Percentiles rank a stretch among this genome's conserved stretches.
These are phyloP conservation scores for Syzygium aqueum DNA, from an alignment of 345 rosid genomes.

Conservation along the genomic window DNA sequence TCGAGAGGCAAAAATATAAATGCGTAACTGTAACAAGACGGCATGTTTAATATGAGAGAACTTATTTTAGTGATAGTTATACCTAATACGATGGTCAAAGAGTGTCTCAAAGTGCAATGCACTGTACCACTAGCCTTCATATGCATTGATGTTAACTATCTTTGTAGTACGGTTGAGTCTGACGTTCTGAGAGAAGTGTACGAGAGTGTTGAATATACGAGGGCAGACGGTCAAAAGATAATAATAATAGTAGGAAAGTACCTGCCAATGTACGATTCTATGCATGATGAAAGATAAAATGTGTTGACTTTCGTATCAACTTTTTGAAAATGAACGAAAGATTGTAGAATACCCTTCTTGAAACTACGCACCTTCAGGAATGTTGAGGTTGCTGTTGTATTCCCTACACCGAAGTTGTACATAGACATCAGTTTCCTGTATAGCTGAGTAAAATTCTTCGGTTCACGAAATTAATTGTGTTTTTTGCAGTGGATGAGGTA, in stretches of 20 bases:
- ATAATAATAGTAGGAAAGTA: neutral
- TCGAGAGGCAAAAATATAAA: no score
- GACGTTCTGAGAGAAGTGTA: neutral
- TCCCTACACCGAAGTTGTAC: neutral
- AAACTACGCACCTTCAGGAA: neutral
- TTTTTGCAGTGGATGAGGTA: neutral
- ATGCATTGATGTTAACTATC: neutral
- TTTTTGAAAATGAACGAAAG: neutral
- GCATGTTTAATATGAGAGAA: no score
- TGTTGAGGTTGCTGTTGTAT: neutral
- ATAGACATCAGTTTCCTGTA: neutral
- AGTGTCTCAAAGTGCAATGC: no score
- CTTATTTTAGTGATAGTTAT: no score
- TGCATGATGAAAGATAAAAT: neutral
- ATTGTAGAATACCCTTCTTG: neutral
- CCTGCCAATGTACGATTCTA: neutral
- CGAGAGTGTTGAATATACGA: neutral
- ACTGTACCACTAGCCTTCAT: neutral
- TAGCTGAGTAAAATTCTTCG: neutral
- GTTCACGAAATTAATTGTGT: neutral
- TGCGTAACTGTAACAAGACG: no score
- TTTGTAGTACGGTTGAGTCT: neutral
- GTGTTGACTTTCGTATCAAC: neutral
- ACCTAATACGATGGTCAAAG: no score
- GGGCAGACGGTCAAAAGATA: neutral